Percentiles rank a stretch among this genome's conserved stretches.
Conservation (phyloP, 306 rosid species). For the Glycine soja region DNA sequence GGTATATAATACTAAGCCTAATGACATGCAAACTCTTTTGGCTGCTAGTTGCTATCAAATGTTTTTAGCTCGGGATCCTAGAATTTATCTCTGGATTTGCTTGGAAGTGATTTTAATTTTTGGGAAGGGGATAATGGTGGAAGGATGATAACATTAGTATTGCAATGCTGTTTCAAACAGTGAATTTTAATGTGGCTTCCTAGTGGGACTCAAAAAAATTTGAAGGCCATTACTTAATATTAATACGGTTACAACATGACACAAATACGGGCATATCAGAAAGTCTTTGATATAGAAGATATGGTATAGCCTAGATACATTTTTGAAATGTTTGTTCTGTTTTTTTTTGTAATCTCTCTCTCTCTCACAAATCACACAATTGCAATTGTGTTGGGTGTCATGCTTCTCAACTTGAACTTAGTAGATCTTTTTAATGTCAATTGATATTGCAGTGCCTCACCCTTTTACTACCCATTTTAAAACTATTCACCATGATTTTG, state of each 20-base stretch:
- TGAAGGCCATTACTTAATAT: not conserved
- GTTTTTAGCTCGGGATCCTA: too few relatives aligned
- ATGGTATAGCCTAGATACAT: not conserved
- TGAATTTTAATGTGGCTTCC: constrained; percentile 9
- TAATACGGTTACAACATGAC: too few relatives aligned
- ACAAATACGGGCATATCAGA: not conserved
- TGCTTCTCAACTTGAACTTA: too few relatives aligned
- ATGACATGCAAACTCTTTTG: too few relatives aligned
- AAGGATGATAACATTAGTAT: constrained; percentile 7
- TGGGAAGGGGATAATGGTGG: not conserved
- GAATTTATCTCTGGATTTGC: not conserved
- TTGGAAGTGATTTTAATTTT: constrained; percentile 31
- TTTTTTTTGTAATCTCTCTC: too few relatives aligned
- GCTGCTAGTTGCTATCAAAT: too few relatives aligned
- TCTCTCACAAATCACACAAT: too few relatives aligned
- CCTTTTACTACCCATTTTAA: too few relatives aligned
- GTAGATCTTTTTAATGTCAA: too few relatives aligned
- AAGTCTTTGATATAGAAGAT: not conserved
- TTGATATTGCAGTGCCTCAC: too few relatives aligned
- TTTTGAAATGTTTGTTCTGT: not conserved
- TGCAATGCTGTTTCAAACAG: constrained; percentile 39
- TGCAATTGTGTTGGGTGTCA: too few relatives aligned
- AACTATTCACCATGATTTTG: too few relatives aligned
- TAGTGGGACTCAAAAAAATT: not conserved
- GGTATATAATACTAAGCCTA: constrained; percentile 52